Evolutionary conservation across 202 grass and related monocot genomes (phyloP), one percentile per base, ranked within the genome.

Genomic region (Thinopyrum obtusiflorum): DNA sequence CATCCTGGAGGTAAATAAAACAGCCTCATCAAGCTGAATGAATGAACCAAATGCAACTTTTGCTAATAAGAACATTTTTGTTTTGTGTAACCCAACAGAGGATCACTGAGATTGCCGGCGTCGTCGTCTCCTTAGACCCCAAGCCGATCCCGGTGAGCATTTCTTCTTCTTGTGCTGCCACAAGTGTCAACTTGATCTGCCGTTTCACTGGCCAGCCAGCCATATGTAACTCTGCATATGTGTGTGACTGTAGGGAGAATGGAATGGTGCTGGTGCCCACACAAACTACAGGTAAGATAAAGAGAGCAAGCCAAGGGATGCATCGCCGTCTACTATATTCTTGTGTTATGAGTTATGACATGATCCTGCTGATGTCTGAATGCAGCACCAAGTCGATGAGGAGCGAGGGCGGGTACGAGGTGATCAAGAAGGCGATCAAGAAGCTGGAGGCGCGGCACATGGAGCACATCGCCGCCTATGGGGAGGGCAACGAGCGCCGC

Each of bases 191-290:
- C 49, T 81, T 36, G 15, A 66, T 83, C 60, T 28, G 12, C 5
- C 26, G 28, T 76, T 23, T 14, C 2, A 9, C 46, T 20, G 4
- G 13, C 51, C 8, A 61, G 28, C 12, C 26, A 25, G 1, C 59
- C 24, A 53, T 31, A 6, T 62, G 55, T 63, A 62, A 74, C 7
- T 63, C 6, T 72, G 39, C 35, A 0, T 65, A 5, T 32, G 2
- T 73, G 11, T 55, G 51, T 86, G 27, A 10, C 29, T 76, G 68
- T 36, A 94, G 96, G 96, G 96, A 29, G 96, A 95, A 4, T 98
- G 96, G 96, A 98, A 95, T 7, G 93, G 96, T 31, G 93, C 96
- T 76, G 96, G 96, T 79, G 96, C 93, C 27, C 96, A 95, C 90
- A 92, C 89, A 0, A 98, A 98, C 79, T 95, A 87, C 88, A 94